Conservation (phyloP, 331 rosid species). For the Cydonia oblonga region DNA sequence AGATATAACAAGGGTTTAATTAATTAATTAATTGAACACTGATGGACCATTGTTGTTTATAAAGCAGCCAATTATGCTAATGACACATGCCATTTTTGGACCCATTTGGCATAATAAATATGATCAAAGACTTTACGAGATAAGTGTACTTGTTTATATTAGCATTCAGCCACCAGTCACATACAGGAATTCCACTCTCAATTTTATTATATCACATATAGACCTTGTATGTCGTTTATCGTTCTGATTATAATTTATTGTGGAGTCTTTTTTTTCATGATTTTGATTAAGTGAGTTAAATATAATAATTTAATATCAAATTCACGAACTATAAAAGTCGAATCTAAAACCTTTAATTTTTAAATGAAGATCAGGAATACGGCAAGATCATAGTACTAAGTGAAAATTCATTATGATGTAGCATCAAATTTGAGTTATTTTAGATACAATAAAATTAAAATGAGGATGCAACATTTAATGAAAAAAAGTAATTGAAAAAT, state of each 20-base stretch:
- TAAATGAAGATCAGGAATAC: too few relatives aligned
- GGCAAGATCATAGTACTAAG: too few relatives aligned
- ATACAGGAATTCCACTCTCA: constrained; percentile 38
- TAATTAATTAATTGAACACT: neutral
- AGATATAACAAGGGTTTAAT: neutral
- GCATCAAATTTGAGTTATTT: neutral
- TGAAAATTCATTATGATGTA: too few relatives aligned
- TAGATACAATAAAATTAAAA: too few relatives aligned
- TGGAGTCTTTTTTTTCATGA: neutral
- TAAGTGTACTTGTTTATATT: constrained; percentile 6
- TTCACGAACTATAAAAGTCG: accelerated
- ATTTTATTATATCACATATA: constrained; percentile 26
- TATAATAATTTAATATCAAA: too few relatives aligned
- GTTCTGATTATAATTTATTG: neutral
- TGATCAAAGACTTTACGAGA: constrained; percentile 14
- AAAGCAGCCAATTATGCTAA: constrained; percentile 14
- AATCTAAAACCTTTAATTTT: too few relatives aligned
- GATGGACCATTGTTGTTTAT: neutral
- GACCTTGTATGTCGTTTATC: constrained; percentile 10
- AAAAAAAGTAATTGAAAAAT: too few relatives aligned
- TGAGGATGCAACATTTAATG: too few relatives aligned
- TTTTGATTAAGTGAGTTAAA: neutral
- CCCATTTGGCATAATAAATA: neutral
- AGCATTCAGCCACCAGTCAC: constrained; percentile 22
- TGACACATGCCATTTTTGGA: constrained; percentile 17